These are phyloP conservation scores for Aspergillus saccharolyticus DNA, from an alignment of 495 filamentous ascomycete genomes.

Conservation along the genomic window DNA sequence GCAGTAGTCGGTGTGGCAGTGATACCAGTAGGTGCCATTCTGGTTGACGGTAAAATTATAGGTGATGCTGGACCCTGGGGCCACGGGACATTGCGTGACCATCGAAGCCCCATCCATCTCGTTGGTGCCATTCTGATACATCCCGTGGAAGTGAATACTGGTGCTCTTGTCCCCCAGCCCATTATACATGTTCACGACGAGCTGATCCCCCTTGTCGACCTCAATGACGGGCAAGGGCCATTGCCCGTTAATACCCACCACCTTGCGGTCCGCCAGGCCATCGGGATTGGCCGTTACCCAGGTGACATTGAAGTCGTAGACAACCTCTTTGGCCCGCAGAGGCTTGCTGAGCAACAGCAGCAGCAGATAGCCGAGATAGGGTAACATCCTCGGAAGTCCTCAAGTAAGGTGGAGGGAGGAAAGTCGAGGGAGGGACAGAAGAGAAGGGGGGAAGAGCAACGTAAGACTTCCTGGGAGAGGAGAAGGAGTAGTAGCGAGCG, in stretches of 20 bases:
- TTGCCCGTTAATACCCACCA: conserved; percentile 76
- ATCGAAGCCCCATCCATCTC: conserved; percentile 71
- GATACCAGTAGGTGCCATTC: conserved; percentile 80
- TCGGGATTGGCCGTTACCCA: conserved; percentile 84
- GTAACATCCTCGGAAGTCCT: not conserved
- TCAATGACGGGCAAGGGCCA: conserved; percentile 71
- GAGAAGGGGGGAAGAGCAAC: not conserved
- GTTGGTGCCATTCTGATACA: conserved; percentile 64
- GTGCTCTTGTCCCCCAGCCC: conserved; percentile 64
- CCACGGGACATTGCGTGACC: conserved; percentile 63
- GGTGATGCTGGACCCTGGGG: conserved; percentile 58
- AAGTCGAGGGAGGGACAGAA: too few species aligned
- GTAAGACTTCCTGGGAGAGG: not conserved
- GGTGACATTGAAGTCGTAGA: conserved; percentile 71
- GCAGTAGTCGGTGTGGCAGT: conserved; percentile 63
- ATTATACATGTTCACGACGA: conserved; percentile 71
- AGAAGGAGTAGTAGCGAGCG: not conserved
- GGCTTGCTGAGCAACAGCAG: not conserved
- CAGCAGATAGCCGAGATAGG: not conserved
- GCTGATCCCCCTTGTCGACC: conserved; percentile 62
- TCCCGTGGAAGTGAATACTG: conserved; percentile 74
- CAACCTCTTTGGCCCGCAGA: conserved; percentile 53
- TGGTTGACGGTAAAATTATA: conserved; percentile 79
- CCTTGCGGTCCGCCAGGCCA: conserved; percentile 55
- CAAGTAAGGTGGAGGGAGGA: not conserved